phyloP scores from a whole-genome alignment of 2,329 filamentous ascomycete genomes.

The Colletotrichum sp. region DNA sequence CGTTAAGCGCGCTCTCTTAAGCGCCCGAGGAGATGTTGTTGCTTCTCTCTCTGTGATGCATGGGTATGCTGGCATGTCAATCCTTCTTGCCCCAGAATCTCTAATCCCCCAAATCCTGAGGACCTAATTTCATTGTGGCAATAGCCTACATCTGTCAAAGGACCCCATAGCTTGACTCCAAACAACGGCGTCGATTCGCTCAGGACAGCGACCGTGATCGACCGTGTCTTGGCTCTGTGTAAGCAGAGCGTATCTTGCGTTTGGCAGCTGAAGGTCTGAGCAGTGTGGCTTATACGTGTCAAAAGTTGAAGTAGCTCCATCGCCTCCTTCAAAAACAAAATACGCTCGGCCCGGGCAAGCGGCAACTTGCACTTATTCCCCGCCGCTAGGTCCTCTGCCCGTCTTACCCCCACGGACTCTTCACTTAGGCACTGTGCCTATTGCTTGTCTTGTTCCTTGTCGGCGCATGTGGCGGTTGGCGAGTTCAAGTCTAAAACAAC shows the following conservation, averaged over 20 bases:
- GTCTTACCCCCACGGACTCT: neutral
- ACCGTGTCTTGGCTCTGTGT: slow-evolving; percentile 18
- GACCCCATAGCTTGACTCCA: neutral
- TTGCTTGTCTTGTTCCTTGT: neutral
- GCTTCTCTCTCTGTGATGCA: neutral
- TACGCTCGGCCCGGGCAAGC: slow-evolving; percentile 7
- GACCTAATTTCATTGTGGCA: neutral
- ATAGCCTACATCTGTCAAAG: neutral
- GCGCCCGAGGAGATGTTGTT: neutral
- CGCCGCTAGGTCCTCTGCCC: slow-evolving; percentile 4
- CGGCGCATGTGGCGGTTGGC: slow-evolving; percentile 1
- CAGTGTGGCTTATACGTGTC: slow-evolving; percentile 18
- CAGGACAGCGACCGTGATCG: neutral
- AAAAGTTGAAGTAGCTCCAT: neutral
- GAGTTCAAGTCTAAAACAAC: neutral
- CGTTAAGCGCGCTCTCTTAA: neutral
- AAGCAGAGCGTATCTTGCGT: slow-evolving; percentile 21
- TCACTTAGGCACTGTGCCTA: neutral
- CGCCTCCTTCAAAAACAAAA: neutral
- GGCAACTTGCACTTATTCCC: neutral
- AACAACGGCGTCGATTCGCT: neutral
- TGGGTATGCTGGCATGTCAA: neutral
- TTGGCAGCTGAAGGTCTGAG: slow-evolving; percentile 16
- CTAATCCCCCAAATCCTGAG: neutral
- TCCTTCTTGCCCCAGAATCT: neutral